Evolutionary conservation across 306 rosid genomes (phyloP).

Genomic region (Trifolium dubium): DNA sequence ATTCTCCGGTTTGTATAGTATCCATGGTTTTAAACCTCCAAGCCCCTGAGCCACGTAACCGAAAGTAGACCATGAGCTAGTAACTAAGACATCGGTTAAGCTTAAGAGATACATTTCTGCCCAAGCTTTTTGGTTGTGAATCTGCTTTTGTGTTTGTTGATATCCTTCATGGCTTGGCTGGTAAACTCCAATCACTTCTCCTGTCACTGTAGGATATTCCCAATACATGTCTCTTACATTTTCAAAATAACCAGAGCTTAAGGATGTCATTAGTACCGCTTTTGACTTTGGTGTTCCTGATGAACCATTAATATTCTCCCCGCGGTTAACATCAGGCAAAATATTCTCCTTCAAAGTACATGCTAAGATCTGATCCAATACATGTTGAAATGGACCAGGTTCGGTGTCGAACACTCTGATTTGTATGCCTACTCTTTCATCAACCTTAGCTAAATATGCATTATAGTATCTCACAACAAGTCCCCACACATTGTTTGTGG

Average conservation of each 20-base stretch:
- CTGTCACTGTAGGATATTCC: slow-evolving; percentile 11
- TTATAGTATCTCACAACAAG: slow-evolving; percentile 9
- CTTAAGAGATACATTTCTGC: slow-evolving; percentile 24
- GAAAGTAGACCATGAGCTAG: slow-evolving; percentile 27
- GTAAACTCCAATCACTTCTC: slow-evolving; percentile 2
- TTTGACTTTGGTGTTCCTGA: not conserved
- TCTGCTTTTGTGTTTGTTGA: slow-evolving; percentile 14
- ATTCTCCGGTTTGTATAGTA: slow-evolving; percentile 8
- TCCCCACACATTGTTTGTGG: slow-evolving; percentile 25
- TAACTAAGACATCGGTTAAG: slow-evolving; percentile 3
- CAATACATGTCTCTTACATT: slow-evolving; percentile 21
- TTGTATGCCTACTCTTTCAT: slow-evolving; percentile 12
- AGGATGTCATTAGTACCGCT: slow-evolving; percentile 15
- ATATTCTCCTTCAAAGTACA: slow-evolving; percentile 7
- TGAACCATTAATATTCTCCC: not conserved
- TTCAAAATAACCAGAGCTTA: slow-evolving; percentile 21
- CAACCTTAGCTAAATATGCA: slow-evolving; percentile 18
- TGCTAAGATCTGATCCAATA: slow-evolving; percentile 18
- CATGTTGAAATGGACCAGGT: slow-evolving; percentile 22
- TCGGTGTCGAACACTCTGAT: slow-evolving; percentile 15
- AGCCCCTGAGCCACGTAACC: slow-evolving; percentile 14
- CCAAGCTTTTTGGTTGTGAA: slow-evolving; percentile 30
- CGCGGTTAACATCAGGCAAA: not conserved
- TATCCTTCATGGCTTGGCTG: slow-evolving; percentile 15
- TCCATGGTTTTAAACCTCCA: slow-evolving; percentile 23